Percentiles rank a stretch among this genome's conserved stretches.
phyloP scores from a whole-genome alignment of 345 rosid species.

The thale cress (Arabidopsis thaliana) region DNA sequence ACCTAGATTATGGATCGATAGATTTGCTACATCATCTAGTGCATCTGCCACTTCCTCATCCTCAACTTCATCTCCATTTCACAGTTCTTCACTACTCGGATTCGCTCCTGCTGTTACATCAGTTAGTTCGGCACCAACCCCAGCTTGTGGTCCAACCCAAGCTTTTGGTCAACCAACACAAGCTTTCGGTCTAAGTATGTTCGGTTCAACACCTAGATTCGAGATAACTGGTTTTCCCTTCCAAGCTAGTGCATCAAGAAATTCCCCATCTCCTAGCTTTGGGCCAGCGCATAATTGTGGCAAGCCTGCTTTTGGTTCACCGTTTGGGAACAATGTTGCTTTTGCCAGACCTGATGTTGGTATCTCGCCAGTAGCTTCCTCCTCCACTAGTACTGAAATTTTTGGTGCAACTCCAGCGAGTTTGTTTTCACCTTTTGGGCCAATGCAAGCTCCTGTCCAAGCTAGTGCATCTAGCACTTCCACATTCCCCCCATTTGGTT shows the following conservation, averaged over 20 bases:
- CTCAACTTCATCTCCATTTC: neutral
- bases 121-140: neutral
- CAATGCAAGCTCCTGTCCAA: neutral
- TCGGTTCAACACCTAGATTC: neutral
- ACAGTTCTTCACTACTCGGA: neutral
- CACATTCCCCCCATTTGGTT: conserved; percentile 6
- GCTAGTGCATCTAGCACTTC: neutral
- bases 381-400: neutral
- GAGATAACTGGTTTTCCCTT: neutral
- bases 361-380: neutral
- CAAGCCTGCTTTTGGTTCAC: neutral
- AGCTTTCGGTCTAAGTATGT: too few relatives aligned
- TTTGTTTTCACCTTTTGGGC: neutral
- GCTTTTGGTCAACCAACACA: too few relatives aligned
- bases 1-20: neutral
- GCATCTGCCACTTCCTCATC: neutral
- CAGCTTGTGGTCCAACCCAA: neutral
- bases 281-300: neutral
- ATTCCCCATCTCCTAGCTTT: neutral
- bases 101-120: neutral
- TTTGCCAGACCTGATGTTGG: neutral
- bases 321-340: neutral
- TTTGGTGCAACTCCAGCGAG: conserved; percentile 8
- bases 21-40: neutral
- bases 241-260: neutral